Evolutionary conservation across 768 basidiomycete species (phyloP).

Genomic region (Tricholoma flavovirens): DNA sequence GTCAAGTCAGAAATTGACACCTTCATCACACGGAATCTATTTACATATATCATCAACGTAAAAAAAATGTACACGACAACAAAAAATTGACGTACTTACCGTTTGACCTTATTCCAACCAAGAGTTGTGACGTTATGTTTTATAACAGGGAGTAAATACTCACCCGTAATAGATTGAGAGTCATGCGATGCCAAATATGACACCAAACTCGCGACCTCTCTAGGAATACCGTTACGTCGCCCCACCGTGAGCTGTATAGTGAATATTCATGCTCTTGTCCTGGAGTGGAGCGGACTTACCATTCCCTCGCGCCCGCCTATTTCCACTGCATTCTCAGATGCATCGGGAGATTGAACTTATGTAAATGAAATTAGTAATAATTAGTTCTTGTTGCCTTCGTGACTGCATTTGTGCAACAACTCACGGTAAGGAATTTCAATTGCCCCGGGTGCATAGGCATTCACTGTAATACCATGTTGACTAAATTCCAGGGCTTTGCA

Average conservation of each 20-base stretch:
- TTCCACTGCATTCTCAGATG: background rate
- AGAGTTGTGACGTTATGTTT: background rate
- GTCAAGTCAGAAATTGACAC: background rate
- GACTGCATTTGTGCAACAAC: background rate
- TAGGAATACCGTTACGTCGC: slow-evolving; percentile 9
- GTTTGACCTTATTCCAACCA: background rate
- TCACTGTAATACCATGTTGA: slow-evolving; percentile 21
- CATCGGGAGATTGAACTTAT: background rate
- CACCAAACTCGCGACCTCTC: slow-evolving; percentile 21
- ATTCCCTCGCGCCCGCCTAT: background rate
- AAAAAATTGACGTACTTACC: background rate
- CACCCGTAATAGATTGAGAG: slow-evolving; percentile 21
- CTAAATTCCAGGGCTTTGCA: slow-evolving; percentile 19
- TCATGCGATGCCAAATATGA: slow-evolving; percentile 27
- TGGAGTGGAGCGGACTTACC: background rate
- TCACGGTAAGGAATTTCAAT: slow-evolving; percentile 10
- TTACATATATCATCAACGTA: background rate
- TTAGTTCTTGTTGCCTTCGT: background rate
- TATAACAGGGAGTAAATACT: slow-evolving; percentile 3
- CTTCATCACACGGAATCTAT: background rate
- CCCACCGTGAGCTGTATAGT: background rate
- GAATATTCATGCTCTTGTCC: background rate
- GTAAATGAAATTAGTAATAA: background rate
- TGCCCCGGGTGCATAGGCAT: slow-evolving; percentile 22
- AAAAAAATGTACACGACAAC: background rate